Evolutionary conservation across 2,329 filamentous ascomycete genomes (phyloP).

Genomic region (Pseudohalonectria lignicola): DNA sequence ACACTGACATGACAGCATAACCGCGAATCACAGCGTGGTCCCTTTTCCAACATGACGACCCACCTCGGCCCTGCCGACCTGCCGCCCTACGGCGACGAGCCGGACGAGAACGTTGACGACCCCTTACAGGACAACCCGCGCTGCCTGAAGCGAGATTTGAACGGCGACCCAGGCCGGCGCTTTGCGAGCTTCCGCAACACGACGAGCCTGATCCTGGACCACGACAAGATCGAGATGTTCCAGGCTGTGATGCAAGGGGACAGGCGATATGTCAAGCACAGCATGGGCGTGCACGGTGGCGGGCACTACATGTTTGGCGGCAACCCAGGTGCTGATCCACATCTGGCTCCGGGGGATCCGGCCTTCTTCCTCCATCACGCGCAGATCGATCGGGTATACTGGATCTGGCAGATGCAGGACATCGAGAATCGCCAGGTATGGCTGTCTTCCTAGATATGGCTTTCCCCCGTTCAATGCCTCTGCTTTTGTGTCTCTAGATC

Average conservation of each 20-base stretch:
- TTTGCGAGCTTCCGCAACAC: slow-evolving; percentile 11
- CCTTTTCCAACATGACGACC: slow-evolving; percentile 3
- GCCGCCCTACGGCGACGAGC: neutral
- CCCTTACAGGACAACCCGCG: neutral
- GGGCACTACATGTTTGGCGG: slow-evolving; percentile 32
- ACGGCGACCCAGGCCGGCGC: neutral
- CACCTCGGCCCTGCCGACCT: neutral
- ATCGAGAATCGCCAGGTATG: neutral
- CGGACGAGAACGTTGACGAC: neutral
- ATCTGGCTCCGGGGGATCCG: slow-evolving; percentile 31
- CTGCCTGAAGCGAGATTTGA: slow-evolving; percentile 1
- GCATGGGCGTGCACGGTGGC: slow-evolving; percentile 19
- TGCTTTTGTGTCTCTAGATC: neutral
- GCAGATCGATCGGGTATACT: slow-evolving; percentile 33
- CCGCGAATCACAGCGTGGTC: neutral
- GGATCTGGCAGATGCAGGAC: slow-evolving; percentile 30
- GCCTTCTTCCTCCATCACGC: slow-evolving; percentile 34
- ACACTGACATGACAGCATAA: no score
- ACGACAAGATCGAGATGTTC: slow-evolving; percentile 19
- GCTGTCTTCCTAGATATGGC: no score
- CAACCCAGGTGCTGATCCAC: slow-evolving; percentile 33
- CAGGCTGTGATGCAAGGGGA: slow-evolving; percentile 24
- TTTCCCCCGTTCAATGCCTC: neutral
- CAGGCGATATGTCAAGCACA: slow-evolving; percentile 11
- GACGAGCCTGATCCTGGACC: slow-evolving; percentile 18